phyloP scores from a whole-genome alignment of 176 grass and related monocot genomes.

The Alloteropsis semialata region DNA sequence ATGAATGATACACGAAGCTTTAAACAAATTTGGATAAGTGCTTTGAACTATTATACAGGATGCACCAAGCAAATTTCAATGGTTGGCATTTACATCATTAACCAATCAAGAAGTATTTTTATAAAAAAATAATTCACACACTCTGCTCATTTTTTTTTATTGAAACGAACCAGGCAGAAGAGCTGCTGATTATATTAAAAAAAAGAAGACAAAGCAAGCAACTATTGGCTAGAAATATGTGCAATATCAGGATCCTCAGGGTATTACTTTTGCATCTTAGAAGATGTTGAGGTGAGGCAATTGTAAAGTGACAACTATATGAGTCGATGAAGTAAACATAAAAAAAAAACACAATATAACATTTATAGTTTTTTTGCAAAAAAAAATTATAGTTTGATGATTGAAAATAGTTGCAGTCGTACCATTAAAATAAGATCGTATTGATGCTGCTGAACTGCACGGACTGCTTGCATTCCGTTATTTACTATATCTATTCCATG shows the following conservation, averaged over 20 bases:
- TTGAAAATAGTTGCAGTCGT: conserved; percentile 21
- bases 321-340: conserved; percentile 13
- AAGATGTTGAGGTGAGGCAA: conserved; percentile 16
- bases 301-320: conserved; percentile 5
- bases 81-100: conserved; percentile 5
- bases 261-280: conserved; percentile 16
- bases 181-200: too few species aligned
- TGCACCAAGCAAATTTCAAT: background rate
- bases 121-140: background rate
- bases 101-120: conserved; percentile 13
- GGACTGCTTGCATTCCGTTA: conserved; percentile 81
- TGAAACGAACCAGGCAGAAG: too few species aligned
- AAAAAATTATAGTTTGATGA: conserved; percentile 7
- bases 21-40: background rate
- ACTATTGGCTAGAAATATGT: conserved; percentile 19
- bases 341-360: conserved; percentile 1
- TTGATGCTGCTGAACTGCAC: conserved; percentile 55
- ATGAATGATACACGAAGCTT: conserved; percentile 8
- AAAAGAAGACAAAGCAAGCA: conserved; percentile 1
- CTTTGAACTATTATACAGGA: background rate
- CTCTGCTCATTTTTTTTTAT: background rate
- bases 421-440: conserved; percentile 97
- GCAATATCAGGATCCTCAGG: background rate
- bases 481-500: conserved; percentile 76
- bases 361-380: background rate